These are phyloP conservation scores for Colletotrichum gigasporum DNA, from an alignment of 2,329 filamentous ascomycete genomes.

Conservation along the genomic window DNA sequence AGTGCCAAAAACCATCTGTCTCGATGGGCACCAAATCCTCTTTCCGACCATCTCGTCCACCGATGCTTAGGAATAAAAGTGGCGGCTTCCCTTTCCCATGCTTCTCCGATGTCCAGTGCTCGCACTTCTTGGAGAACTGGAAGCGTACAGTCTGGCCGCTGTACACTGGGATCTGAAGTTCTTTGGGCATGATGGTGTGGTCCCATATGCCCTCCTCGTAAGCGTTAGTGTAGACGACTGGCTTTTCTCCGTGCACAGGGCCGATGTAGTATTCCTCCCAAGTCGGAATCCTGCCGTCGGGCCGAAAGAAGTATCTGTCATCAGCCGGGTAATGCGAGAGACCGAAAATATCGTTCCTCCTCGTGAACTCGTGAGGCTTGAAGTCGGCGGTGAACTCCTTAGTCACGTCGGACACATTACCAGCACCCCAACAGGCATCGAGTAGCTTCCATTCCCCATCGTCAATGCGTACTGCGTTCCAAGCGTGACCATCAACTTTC, in stretches of 20 bases:
- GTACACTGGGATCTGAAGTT: constrained; percentile 68
- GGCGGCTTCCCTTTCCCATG: constrained; percentile 73
- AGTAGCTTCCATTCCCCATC: constrained; percentile 89
- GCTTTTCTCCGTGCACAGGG: constrained; percentile 58
- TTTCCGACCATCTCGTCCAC: constrained; percentile 72
- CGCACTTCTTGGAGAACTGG: constrained; percentile 81
- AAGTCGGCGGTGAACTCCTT: constrained; percentile 75
- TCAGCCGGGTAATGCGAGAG: constrained; percentile 81
- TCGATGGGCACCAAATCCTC: constrained; percentile 77
- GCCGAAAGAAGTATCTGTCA: constrained; percentile 74
- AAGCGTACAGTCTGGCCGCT: constrained; percentile 73
- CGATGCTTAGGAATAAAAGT: constrained; percentile 74
- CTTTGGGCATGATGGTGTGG: constrained; percentile 69
- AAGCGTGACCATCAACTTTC: constrained; percentile 77
- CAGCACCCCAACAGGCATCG: constrained; percentile 94
- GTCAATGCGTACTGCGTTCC: constrained; percentile 93
- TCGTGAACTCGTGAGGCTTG: constrained; percentile 67
- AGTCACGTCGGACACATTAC: constrained; percentile 64
- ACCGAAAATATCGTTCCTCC: constrained; percentile 82
- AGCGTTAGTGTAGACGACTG: constrained; percentile 55
- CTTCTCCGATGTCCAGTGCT: constrained; percentile 81
- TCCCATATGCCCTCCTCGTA: constrained; percentile 62
- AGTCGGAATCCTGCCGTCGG: constrained; percentile 71
- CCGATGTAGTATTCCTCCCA: constrained; percentile 88
- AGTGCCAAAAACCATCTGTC: constrained; percentile 84